A percentile compares a stretch with the other conserved stretches of the same genome.
Conservation (phyloP, 2,329 filamentous ascomycete species). For the Fusarium sp. region DNA sequence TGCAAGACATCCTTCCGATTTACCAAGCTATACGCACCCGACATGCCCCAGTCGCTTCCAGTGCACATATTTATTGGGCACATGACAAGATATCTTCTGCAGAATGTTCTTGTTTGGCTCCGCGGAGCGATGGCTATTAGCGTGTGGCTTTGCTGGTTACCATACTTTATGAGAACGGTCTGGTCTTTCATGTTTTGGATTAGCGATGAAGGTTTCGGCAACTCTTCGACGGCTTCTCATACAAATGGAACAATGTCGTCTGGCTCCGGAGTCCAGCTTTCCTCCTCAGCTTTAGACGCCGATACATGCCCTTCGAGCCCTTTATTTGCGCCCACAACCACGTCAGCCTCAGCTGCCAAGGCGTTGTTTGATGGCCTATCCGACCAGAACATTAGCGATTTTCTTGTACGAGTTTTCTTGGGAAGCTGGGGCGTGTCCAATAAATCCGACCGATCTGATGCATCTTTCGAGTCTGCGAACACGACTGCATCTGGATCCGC, state of each 20-base stretch:
- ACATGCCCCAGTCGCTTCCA: slow-evolving; percentile 90
- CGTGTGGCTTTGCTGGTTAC: slow-evolving; percentile 90
- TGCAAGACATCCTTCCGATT: slow-evolving; percentile 99
- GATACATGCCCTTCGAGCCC: slow-evolving; percentile 54
- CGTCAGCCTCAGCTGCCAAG: slow-evolving; percentile 49
- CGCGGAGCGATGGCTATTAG: slow-evolving; percentile 81
- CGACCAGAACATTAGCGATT: slow-evolving; percentile 52
- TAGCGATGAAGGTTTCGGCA: slow-evolving; percentile 77
- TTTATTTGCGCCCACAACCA: slow-evolving; percentile 51
- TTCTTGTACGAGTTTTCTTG: slow-evolving; percentile 49
- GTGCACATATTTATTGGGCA: slow-evolving; percentile 84
- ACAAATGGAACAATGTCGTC: slow-evolving; percentile 40
- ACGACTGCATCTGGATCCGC: slow-evolving; percentile 25
- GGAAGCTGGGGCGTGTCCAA: slow-evolving; percentile 48
- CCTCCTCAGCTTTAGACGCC: slow-evolving; percentile 46
- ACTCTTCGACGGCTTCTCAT: slow-evolving; percentile 47
- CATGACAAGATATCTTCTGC: slow-evolving; percentile 77
- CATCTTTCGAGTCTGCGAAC: slow-evolving; percentile 25
- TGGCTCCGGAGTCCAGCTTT: slow-evolving; percentile 47
- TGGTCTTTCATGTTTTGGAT: slow-evolving; percentile 98
- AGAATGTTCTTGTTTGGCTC: slow-evolving; percentile 80
- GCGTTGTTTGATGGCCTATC: slow-evolving; percentile 48
- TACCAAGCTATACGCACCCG: slow-evolving; percentile 94
- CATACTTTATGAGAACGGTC: slow-evolving; percentile 89
- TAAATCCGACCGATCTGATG: slow-evolving; percentile 40